Evolutionary conservation across 805 yeast species (phyloP), one percentile per base, ranked within the genome.

Genomic region (Wickerhamomyces mucosus): DNA sequence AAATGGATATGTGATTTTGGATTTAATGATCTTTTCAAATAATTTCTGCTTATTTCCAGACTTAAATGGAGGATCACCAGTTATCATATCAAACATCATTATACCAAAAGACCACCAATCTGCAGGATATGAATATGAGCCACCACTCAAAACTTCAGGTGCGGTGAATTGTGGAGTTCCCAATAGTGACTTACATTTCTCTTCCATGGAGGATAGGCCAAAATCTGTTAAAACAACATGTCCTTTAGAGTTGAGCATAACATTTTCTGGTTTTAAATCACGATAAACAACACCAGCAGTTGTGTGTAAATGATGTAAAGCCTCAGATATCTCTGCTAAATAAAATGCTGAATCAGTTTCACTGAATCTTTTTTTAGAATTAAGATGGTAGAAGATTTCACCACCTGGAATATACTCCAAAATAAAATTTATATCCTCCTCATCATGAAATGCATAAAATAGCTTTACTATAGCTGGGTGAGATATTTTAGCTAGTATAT

Each of bases 71-170:
- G 94, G 88, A 29, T 73, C 65, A 0, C 95, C 95, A 1, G 82
- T 71, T 29, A 86, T 58, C 67, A 85, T 65, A 51, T 86, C 95
- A 45, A 61, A 81, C 26, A 77, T 58, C 28, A 85, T 75, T 13
- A 92, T 78, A 0, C 95, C 96, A 25, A 85, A 58, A 0, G 94
- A 81, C 86, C 95, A 85, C 89, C 95, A 84, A 51, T 85, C 96
- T 25, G 86, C 94, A 28, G 74, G 67, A 33, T 72, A 78, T 41
- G 80, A 84, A 52, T 85, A 86, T 14, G 72, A 69, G 43, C 76
- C 70, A n/a, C 95, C 95, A 35, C 66, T 69, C 21, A 86, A 58
- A 11, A 86, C 79, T 51, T 85, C 96, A 3, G 96, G 96, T 0
- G 95, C 95, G 68, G 83, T 43, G 27, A 61, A 57, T 33, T 68